Evolutionary conservation across 768 basidiomycete species (phyloP).

Genomic region (Cantharellus anzutake): DNA sequence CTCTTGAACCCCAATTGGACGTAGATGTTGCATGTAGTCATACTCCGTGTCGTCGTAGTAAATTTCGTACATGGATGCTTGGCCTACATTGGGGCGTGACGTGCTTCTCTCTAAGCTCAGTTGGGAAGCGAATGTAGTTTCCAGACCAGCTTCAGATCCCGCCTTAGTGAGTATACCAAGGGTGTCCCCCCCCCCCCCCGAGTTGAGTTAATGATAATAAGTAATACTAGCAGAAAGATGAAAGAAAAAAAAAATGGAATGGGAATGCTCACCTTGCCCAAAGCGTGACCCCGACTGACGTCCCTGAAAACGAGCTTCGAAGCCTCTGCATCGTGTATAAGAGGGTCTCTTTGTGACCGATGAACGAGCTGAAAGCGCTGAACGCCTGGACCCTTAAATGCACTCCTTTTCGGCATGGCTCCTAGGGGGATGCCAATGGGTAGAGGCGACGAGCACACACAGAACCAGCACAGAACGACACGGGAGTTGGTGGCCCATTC

Average conservation of each 20-base stretch:
- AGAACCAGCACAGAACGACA: too few relatives aligned
- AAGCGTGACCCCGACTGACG: constrained; percentile 46
- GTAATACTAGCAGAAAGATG: too few relatives aligned
- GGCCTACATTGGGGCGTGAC: constrained; percentile 39
- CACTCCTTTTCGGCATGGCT: constrained; percentile 58
- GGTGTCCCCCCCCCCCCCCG: too few relatives aligned
- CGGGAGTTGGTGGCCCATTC: too few relatives aligned
- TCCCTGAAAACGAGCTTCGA: constrained; percentile 77
- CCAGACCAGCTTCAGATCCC: constrained; percentile 67
- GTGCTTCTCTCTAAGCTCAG: too few relatives aligned
- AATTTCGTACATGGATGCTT: constrained; percentile 77
- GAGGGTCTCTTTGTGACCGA: constrained; percentile 85
- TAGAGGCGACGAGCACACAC: too few relatives aligned
- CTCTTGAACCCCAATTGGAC: constrained; percentile 32
- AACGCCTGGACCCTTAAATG: constrained; percentile 77
- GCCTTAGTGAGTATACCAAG: constrained; percentile 26
- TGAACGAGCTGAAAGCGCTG: constrained; percentile 96
- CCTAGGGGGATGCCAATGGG: background rate
- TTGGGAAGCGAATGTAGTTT: constrained; percentile 28
- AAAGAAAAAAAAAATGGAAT: background rate
- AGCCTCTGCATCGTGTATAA: constrained; percentile 84
- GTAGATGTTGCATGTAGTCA: constrained; percentile 96
- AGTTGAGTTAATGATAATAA: too few relatives aligned
- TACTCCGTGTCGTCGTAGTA: constrained; percentile 93
- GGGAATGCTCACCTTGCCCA: constrained; percentile 32